These are phyloP conservation scores for Suillus subaureus DNA, from an alignment of 768 basidiomycete species.

Conservation along the genomic window DNA sequence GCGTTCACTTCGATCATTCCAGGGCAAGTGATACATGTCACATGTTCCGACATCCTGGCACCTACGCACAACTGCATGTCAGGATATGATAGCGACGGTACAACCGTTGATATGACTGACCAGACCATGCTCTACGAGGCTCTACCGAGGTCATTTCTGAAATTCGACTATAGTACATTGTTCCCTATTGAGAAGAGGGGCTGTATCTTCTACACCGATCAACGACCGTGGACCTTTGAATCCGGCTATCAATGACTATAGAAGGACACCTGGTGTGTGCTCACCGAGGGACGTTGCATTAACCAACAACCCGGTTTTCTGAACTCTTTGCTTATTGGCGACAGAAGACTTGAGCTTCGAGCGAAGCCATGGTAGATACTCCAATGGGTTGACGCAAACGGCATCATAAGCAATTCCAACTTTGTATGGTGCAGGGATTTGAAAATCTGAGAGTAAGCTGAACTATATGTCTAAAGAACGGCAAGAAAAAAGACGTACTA, in stretches of 20 bases:
- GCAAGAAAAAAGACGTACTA: conserved; percentile 27
- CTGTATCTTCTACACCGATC: conserved; percentile 78
- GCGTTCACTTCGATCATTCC: conserved; percentile 41
- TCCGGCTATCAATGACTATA: background rate
- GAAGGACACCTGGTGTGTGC: conserved; percentile 6
- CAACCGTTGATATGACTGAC: conserved; percentile 20
- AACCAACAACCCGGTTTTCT: conserved; percentile 43
- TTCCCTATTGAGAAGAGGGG: conserved; percentile 75
- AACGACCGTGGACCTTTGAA: conserved; percentile 63
- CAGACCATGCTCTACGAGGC: background rate
- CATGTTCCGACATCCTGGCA: conserved; percentile 19
- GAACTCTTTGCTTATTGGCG: conserved; percentile 43
- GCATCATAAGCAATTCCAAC: conserved; percentile 49
- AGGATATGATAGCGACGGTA: background rate
- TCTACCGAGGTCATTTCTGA: conserved; percentile 55
- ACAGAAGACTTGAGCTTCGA: conserved; percentile 41
- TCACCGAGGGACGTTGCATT: conserved; percentile 60
- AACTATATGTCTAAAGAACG: conserved; percentile 1
- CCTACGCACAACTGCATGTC: background rate
- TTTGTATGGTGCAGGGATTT: conserved; percentile 36
- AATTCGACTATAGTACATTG: conserved; percentile 75
- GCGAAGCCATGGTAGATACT: conserved; percentile 53
- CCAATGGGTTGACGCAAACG: conserved; percentile 49
- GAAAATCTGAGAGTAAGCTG: conserved; percentile 37
- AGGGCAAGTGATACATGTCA: conserved; percentile 61